Percentiles rank a stretch among this genome's conserved stretches.
phyloP scores from a whole-genome alignment of 129 eudicot genomes.

The Flaveria brownii region DNA sequence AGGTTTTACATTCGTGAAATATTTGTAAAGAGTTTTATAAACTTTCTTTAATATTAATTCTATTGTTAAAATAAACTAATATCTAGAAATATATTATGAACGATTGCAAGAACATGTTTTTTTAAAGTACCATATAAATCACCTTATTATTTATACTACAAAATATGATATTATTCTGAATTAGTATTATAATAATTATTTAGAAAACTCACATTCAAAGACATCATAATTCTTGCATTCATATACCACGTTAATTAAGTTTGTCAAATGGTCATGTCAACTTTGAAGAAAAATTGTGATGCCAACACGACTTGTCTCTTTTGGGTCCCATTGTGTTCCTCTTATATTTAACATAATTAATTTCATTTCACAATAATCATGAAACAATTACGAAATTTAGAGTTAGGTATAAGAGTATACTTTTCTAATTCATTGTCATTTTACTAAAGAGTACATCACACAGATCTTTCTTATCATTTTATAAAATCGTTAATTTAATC shows the following conservation, averaged over 20 bases:
- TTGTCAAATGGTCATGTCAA: conserved; percentile 10
- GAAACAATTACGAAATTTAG: neutral
- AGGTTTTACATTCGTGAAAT: neutral
- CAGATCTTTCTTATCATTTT: neutral
- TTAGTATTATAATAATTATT: neutral
- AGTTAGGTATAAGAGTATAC: neutral
- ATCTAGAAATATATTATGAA: neutral
- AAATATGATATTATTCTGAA: too few species aligned
- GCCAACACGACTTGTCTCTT: conserved; percentile 8
- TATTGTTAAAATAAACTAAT: neutral
- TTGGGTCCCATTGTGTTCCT: conserved; percentile 9
- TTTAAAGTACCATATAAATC: too few species aligned
- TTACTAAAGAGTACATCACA: neutral
- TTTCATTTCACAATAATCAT: neutral
- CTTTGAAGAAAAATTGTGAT: neutral
- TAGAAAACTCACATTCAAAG: neutral
- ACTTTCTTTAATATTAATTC: neutral
- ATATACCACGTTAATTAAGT: neutral
- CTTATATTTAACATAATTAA: neutral
- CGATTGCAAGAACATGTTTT: neutral
- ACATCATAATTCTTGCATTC: conserved; percentile 3
- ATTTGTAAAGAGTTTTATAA: neutral
- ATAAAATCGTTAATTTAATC: too few species aligned
- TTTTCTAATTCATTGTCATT: neutral
- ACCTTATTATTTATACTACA: too few species aligned